phyloP scores from a whole-genome alignment of 352 stramenopile genomes.

The Phytophthora tentaculata region DNA sequence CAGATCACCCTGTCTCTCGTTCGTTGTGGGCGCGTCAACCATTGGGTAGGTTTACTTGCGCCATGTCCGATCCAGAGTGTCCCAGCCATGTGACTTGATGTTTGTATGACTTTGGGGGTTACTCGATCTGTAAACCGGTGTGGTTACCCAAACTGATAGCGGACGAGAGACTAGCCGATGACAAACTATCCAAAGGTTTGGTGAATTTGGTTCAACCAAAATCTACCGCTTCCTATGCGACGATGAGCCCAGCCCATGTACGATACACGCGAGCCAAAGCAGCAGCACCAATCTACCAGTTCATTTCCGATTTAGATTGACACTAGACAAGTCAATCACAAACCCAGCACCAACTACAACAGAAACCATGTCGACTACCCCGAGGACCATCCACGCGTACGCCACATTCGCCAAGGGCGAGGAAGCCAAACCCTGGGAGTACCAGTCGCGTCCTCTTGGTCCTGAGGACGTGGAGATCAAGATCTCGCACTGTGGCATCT shows the following conservation, averaged over 20 bases:
- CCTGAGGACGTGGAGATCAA: constrained; percentile 18
- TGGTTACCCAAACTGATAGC: constrained; percentile 26
- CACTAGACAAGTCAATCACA: constrained; percentile 17
- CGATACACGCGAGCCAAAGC: background rate
- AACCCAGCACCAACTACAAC: background rate
- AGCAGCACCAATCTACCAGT: too few relatives aligned
- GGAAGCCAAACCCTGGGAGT: constrained; percentile 47
- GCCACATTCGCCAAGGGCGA: constrained; percentile 44
- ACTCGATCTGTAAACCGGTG: constrained; percentile 12
- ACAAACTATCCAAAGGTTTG: background rate
- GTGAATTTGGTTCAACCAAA: constrained; percentile 5
- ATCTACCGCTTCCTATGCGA: constrained; percentile 19
- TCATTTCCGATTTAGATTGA: constrained; percentile 30
- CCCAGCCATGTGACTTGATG: constrained; percentile 17
- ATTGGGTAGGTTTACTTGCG: constrained; percentile 11
- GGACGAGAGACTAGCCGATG: constrained; percentile 4
- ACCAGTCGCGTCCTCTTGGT: constrained; percentile 49
- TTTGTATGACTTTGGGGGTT: constrained; percentile 7
- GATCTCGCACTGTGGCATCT: constrained; percentile 71
- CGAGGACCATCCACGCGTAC: constrained; percentile 54
- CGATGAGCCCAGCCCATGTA: constrained; percentile 21
- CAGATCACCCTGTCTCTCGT: constrained; percentile 19
- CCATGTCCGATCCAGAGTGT: constrained; percentile 4
- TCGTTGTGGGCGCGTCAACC: constrained; percentile 10
- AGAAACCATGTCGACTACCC: constrained; percentile 21